phyloP scores from a whole-genome alignment of 495 filamentous ascomycete species.

The Penicillium manginii region DNA sequence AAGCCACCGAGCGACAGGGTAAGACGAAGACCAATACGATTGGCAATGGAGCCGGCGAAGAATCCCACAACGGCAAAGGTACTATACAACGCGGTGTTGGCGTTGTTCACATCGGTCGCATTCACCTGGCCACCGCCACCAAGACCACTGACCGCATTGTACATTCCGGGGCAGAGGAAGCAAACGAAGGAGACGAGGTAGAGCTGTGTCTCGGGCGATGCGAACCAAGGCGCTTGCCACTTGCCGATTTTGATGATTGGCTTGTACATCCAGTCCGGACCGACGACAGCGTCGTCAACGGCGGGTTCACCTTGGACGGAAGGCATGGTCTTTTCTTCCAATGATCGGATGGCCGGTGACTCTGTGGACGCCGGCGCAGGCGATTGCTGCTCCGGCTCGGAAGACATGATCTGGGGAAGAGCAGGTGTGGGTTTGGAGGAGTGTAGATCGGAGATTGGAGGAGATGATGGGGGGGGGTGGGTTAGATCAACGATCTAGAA shows the following conservation, averaged over 20 bases:
- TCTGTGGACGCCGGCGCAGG: not conserved
- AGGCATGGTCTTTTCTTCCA: conserved; percentile 10
- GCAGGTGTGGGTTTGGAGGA: not conserved
- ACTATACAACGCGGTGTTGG: conserved; percentile 74
- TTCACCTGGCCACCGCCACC: conserved; percentile 73
- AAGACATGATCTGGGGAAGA: conserved; percentile 3
- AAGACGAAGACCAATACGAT: conserved; percentile 71
- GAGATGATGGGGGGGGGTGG: not conserved
- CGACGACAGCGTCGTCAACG: conserved; percentile 31
- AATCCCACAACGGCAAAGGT: conserved; percentile 88
- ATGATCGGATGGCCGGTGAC: not conserved
- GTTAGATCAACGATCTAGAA: too few relatives aligned
- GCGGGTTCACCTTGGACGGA: conserved; percentile 31
- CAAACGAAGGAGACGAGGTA: conserved; percentile 81
- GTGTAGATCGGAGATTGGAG: conserved; percentile 3
- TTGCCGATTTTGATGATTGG: conserved; percentile 55
- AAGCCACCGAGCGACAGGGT: conserved; percentile 81
- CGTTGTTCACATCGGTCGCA: conserved; percentile 64
- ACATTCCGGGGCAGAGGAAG: conserved; percentile 89
- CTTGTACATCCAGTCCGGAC: conserved; percentile 70
- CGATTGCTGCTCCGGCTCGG: conserved; percentile 17
- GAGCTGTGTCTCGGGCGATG: conserved; percentile 75
- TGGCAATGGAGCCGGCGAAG: conserved; percentile 79
- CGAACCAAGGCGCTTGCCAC: conserved; percentile 67
- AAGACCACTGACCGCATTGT: conserved; percentile 76